Conservation (phyloP, 2,329 filamentous ascomycete genomes). For the Pseudodiploospora longispora region DNA sequence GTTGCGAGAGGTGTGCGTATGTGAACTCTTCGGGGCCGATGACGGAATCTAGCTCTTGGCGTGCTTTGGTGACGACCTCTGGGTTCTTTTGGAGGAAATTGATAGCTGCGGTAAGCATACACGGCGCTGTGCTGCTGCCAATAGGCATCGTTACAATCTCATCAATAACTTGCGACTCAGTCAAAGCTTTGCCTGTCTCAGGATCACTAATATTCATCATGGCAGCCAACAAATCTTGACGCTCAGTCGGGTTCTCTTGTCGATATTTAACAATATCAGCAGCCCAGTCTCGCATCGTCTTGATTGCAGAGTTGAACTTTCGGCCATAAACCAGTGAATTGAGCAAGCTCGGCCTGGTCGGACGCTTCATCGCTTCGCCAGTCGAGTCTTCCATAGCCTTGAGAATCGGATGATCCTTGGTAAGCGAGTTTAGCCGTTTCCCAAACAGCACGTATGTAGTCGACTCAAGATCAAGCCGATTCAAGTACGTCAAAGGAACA, state of each 20-base stretch:
- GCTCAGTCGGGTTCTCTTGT: slow-evolving; percentile 42
- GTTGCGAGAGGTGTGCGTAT: slow-evolving; percentile 39
- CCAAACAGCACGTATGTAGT: slow-evolving; percentile 43
- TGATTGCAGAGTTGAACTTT: slow-evolving; percentile 47
- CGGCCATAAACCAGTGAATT: slow-evolving; percentile 44
- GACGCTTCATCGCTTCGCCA: slow-evolving; percentile 47
- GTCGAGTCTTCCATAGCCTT: slow-evolving; percentile 47
- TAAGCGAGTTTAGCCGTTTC: slow-evolving; percentile 38
- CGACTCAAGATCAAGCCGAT: slow-evolving; percentile 45
- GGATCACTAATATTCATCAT: slow-evolving; percentile 53
- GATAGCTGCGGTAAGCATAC: slow-evolving; percentile 36
- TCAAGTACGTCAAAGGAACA: slow-evolving; percentile 40
- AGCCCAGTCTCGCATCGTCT: slow-evolving; percentile 46
- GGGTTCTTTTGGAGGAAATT: slow-evolving; percentile 46
- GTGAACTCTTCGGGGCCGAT: slow-evolving; percentile 36
- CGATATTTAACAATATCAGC: slow-evolving; percentile 50
- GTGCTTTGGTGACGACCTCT: slow-evolving; percentile 36
- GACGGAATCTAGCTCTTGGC: slow-evolving; percentile 45
- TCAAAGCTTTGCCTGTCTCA: slow-evolving; percentile 50
- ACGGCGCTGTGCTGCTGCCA: slow-evolving; percentile 42
- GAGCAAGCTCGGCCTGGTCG: slow-evolving; percentile 41
- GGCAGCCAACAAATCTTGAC: slow-evolving; percentile 53
- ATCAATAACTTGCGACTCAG: slow-evolving; percentile 54
- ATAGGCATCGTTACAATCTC: slow-evolving; percentile 63
- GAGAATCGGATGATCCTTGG: slow-evolving; percentile 38